Base-by-base conservation (phyloP, 805 yeast species). In the Yamadazyma takamatsuzukensis region DNA sequence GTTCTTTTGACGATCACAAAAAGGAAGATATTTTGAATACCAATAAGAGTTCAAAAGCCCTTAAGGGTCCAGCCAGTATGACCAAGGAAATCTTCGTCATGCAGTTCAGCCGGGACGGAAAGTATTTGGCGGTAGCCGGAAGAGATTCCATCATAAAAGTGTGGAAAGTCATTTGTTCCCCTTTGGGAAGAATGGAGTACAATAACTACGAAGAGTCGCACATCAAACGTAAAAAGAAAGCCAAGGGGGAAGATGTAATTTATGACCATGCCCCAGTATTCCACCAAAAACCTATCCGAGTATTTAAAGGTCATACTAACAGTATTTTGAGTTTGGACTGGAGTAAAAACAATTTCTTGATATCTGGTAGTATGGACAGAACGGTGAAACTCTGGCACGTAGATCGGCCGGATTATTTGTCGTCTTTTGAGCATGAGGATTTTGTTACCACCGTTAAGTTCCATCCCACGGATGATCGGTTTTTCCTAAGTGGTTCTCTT, bases 361-460 rank as follows among this genome's bases (percentile, higher is more conserved):
- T 87, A 1, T 70, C 93, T 0, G 80, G 93, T 3, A 83, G 95
- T 2, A 83, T 84, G 81, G 97, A 89, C 57, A 72, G 76, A 41
- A 81, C 94, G 0, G 95, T 79, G 2, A 74, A 76, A 42, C 60
- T 89, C 29, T 89, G 97, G 96, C 94, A 89, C 54, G 72, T 82
- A 9, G 85, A 83, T 24, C 68, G 89, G 30, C 60, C 58, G 2
- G 69, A 64, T 11, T 77, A 86, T 32, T 60, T 89, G 12, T 71
- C 81, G 29, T 68, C 78, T 0, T 88, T 83, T 47, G 53, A 57
- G 9, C 89, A 86, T 51, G 72, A 78, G n/a, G 95, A 86, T 53
- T 82, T 86, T 54, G 95, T 87, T 3, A 83, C 96, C 0, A 66
- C 80, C 7, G 83, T 83, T 3, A 72, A 70, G 31, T 89, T 89